Base-by-base conservation (phyloP, 345 rosid genomes). In the Moricandia moricandioides region DNA sequence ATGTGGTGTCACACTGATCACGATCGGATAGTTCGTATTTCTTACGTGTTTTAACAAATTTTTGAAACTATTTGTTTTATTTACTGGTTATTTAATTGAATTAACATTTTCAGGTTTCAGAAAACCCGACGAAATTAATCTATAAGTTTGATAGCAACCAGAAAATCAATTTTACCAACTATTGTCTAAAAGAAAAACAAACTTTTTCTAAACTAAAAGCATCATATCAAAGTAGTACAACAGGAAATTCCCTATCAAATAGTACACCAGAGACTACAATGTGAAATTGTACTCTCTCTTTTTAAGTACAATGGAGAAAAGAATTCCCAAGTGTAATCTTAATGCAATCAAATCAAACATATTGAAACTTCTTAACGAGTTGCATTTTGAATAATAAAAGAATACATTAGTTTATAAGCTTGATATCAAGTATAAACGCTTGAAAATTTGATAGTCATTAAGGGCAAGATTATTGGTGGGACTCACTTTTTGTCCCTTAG, bases 1-100 rank as follows among this genome's bases (percentile, higher is more conserved):
- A 21, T 47, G 68, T 75, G 62, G 62, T 75, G 73, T 75, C 79
- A 68, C 73, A 68, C 73, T 45, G 55, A 67, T 75, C 69, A 51
- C 79, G 54, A 75, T 75, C 63, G 43, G 33, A 35, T 52, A 68
- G 72, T 66, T 73, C 49, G 29, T 57, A 40, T 55, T 31, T 74
- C 13, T 65, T 18, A 56, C 13, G 29, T 37, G 11, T 16, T 60
- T 26, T 9, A 45, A 12, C 52, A 29, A 27, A 7, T 34, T 65
- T 55, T 65, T 65, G 14, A 65, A 21, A 21, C 21, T 55, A 21
- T 0, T 21, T 49, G 56, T 21, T 21, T 54, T 21, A 1, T 21
- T 54, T 54, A 54, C 60, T 55, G 60, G 31, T 55, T 55, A 55
- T 10, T 55, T 55, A 10, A 12, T 24, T 24, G 60, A 55, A 55